phyloP scores from a whole-genome alignment of 2,329 filamentous ascomycete genomes.

The Epichloe bromicola region DNA sequence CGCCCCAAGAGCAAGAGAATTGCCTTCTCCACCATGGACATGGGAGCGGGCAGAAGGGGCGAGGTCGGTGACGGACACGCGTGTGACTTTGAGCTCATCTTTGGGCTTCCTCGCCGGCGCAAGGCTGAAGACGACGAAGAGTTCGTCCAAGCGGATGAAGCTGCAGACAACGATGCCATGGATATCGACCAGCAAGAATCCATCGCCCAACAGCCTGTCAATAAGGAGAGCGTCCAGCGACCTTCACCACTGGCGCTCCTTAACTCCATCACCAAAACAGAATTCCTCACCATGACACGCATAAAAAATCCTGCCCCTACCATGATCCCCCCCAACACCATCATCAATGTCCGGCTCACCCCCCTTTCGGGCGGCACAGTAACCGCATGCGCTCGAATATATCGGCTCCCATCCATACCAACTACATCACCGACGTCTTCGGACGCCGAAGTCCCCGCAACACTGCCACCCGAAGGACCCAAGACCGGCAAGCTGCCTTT shows the following conservation, averaged over 20 bases:
- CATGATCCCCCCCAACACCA: slow-evolving; percentile 17
- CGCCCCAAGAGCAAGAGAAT: slow-evolving; percentile 71
- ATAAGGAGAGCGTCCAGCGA: background rate
- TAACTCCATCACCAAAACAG: slow-evolving; percentile 14
- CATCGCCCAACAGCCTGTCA: background rate
- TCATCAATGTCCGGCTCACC: slow-evolving; percentile 53
- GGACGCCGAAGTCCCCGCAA: slow-evolving; percentile 33
- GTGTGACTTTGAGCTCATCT: slow-evolving; percentile 70
- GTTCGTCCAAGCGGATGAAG: slow-evolving; percentile 2
- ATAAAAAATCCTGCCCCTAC: slow-evolving; percentile 12
- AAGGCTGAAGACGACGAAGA: slow-evolving; percentile 6
- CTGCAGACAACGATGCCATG: slow-evolving; percentile 16
- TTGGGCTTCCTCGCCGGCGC: slow-evolving; percentile 21
- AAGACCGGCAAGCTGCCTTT: slow-evolving; percentile 19
- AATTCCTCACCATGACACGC: slow-evolving; percentile 18
- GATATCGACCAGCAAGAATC: slow-evolving; percentile 16
- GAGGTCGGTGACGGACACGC: slow-evolving; percentile 73
- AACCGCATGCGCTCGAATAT: slow-evolving; percentile 63
- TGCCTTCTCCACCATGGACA: slow-evolving; percentile 60
- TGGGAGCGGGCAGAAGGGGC: slow-evolving; percentile 62
- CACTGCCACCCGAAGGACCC: slow-evolving; percentile 19
- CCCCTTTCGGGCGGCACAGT: slow-evolving; percentile 59
- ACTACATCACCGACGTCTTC: slow-evolving; percentile 14
- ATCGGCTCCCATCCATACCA: slow-evolving; percentile 50
- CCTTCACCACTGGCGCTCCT: slow-evolving; percentile 9